Percentiles rank a stretch among this genome's conserved stretches.
Conservation (phyloP, 2,329 filamentous ascomycete species). For the Colletotrichum noveboracense region DNA sequence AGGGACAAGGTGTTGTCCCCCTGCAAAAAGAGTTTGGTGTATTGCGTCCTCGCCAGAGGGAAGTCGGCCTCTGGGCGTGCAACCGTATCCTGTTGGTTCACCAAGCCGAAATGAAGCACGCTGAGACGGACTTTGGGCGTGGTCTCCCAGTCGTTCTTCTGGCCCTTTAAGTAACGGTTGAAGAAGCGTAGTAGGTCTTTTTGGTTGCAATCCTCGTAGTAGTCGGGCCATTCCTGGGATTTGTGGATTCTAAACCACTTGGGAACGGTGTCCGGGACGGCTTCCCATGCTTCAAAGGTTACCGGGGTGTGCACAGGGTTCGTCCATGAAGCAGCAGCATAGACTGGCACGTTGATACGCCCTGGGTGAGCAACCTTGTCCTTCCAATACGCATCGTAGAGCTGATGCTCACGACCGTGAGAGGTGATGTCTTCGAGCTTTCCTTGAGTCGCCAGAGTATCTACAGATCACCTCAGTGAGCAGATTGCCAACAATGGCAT, state of each 20-base stretch:
- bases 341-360: not conserved
- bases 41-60: not conserved
- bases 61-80: not conserved
- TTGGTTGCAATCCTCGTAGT: not conserved
- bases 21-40: not conserved
- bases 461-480: rapidly evolving
- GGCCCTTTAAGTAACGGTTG: rapidly evolving
- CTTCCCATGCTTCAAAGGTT: not conserved
- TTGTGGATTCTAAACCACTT: not conserved
- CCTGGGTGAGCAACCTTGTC: not conserved
- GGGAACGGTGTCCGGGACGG: not conserved
- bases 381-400: not conserved
- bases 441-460: not conserved
- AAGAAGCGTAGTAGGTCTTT: not conserved
- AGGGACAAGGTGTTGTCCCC: not conserved
- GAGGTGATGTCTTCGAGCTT: not conserved
- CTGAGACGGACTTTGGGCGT: not conserved
- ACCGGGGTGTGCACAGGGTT: not conserved
- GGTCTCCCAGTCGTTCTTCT: not conserved
- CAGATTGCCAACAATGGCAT: rapidly evolving
- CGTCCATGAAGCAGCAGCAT: not conserved
- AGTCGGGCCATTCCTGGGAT: not conserved
- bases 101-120: not conserved
- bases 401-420: not conserved
- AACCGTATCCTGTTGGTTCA: not conserved